Conservation (phyloP, 1,284 basidiomycete genomes). For the Phenoliferia sp. region DNA sequence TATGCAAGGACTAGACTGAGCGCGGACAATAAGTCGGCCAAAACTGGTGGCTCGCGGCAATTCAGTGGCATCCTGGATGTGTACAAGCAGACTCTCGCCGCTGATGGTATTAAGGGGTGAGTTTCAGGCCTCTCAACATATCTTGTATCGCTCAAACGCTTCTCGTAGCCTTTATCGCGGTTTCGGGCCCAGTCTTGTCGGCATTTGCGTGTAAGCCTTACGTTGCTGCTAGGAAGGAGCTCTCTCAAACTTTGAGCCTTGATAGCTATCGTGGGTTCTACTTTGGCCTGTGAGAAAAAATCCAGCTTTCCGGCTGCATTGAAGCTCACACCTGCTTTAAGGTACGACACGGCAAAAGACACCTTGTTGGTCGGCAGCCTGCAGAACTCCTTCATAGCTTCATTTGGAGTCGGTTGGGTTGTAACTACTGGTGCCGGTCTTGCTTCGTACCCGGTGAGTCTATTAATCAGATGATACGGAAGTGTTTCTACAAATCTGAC, state of each 20-base stretch:
- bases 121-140: background rate
- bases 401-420: background rate
- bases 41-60: background rate
- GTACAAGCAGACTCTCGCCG: background rate
- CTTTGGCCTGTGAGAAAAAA: background rate
- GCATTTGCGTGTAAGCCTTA: background rate
- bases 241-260: background rate
- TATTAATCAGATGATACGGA: no score
- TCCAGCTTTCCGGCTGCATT: no score
- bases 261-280: background rate
- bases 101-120: background rate
- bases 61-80: background rate
- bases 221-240: background rate
- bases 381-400: background rate
- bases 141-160: background rate
- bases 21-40: background rate
- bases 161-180: background rate
- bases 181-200: background rate
- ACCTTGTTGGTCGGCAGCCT: background rate
- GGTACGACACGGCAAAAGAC: background rate
- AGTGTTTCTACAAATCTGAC: no score
- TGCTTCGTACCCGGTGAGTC: background rate
- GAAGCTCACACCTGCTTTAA: no score
- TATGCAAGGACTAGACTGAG: background rate
- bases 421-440: background rate